phyloP scores from a whole-genome alignment of 2,329 filamentous ascomycete genomes.

The Pseudopithomyces maydicus region DNA sequence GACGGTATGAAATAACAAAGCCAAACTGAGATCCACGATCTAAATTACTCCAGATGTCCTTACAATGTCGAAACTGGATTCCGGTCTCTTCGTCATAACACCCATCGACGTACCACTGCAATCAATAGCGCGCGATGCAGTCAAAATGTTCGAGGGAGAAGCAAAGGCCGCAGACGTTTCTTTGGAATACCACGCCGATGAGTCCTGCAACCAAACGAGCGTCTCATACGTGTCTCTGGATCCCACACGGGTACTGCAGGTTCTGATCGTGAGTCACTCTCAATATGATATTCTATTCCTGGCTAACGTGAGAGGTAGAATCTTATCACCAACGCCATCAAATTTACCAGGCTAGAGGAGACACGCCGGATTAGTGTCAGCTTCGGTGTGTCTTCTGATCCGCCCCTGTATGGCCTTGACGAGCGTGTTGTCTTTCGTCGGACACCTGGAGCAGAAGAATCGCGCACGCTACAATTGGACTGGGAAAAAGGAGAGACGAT shows the following conservation, averaged over 20 bases:
- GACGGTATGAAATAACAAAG: slow-evolving; percentile 34
- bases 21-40: background rate
- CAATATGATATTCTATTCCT: no score
- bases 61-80: slow-evolving; percentile 53
- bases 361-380: slow-evolving; percentile 43
- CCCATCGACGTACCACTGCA: slow-evolving; percentile 46
- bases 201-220: slow-evolving; percentile 42
- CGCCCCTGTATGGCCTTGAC: slow-evolving; percentile 42
- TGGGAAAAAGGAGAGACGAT: slow-evolving; percentile 41
- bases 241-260: slow-evolving; percentile 47
- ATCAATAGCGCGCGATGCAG: slow-evolving; percentile 34
- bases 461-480: slow-evolving; percentile 19
- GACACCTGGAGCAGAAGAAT: slow-evolving; percentile 22
- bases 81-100: slow-evolving; percentile 47
- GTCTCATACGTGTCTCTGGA: slow-evolving; percentile 49
- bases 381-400: slow-evolving; percentile 37
- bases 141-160: slow-evolving; percentile 47
- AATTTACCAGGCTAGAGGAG: slow-evolving; percentile 47
- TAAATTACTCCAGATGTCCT: slow-evolving; percentile 33
- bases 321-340: slow-evolving; percentile 51
- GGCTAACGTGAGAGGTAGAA: slow-evolving; percentile 14
- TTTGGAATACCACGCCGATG: slow-evolving; percentile 36
- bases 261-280: slow-evolving; percentile 14
- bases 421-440: slow-evolving; percentile 23
- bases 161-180: slow-evolving; percentile 35